These are phyloP conservation scores for Fulvia fulva DNA, from an alignment of 2,329 filamentous ascomycete genomes.

Conservation along the genomic window DNA sequence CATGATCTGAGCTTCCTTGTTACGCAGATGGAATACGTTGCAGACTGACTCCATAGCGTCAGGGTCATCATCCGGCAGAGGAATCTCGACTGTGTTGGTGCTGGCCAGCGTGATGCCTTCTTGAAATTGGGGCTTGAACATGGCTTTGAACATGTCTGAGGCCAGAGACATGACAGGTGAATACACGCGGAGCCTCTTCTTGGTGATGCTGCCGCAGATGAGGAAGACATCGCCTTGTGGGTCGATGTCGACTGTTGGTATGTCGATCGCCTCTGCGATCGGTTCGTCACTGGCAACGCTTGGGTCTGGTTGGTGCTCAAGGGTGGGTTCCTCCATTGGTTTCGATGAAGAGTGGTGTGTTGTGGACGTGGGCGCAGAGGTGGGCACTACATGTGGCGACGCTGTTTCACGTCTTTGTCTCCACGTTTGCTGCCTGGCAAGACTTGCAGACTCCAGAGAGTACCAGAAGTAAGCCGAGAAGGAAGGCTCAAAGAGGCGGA, in stretches of 20 bases:
- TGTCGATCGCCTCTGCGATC: background rate
- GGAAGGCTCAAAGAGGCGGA: no score
- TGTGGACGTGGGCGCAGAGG: background rate
- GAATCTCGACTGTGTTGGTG: background rate
- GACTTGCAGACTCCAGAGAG: no score
- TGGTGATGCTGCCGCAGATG: background rate
- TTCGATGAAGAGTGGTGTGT: background rate
- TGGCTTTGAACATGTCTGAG: conserved; percentile 15
- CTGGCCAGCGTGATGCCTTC: conserved; percentile 7
- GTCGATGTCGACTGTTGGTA: conserved; percentile 23
- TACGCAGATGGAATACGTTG: conserved; percentile 10
- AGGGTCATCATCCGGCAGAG: conserved; percentile 7
- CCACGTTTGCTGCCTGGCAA: no score
- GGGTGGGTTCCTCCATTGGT: background rate
- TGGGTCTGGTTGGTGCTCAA: background rate
- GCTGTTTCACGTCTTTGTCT: background rate
- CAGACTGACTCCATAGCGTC: conserved; percentile 9
- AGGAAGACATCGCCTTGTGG: conserved; percentile 35
- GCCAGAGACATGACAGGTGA: conserved; percentile 7
- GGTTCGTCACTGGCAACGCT: background rate
- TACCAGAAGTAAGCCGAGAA: no score
- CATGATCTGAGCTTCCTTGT: background rate
- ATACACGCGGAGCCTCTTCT: background rate
- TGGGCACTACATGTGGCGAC: no score
- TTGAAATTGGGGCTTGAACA: conserved; percentile 11